Evolutionary conservation across 805 yeast genomes (phyloP).

Genomic region (Saccharomycopsis fibuligera): DNA sequence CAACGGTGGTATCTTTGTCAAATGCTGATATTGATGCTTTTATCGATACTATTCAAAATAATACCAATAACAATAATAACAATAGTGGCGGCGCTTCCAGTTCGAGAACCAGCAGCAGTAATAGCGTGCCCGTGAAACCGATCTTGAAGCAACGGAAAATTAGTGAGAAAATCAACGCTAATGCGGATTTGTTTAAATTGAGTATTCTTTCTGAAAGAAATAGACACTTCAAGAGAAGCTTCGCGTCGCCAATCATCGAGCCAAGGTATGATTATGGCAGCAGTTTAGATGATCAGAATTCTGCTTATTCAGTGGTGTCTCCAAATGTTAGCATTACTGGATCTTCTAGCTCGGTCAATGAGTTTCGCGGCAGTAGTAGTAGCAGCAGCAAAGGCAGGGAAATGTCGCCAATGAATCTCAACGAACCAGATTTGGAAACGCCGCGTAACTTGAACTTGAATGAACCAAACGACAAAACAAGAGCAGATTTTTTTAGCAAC

Average conservation of each 20-base stretch:
- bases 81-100: background rate
- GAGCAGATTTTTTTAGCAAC: too few relatives aligned
- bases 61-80: background rate
- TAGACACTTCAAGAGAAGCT: background rate
- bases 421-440: background rate
- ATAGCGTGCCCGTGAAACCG: slow-evolving; percentile 30
- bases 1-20: background rate
- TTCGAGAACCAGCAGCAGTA: background rate
- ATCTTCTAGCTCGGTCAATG: background rate
- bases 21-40: background rate
- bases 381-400: background rate
- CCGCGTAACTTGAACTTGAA: background rate
- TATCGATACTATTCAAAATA: background rate
- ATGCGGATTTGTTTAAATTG: slow-evolving; percentile 29
- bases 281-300: background rate
- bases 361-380: background rate
- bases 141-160: slow-evolving; percentile 41
- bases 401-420: slow-evolving; percentile 10
- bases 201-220: slow-evolving; percentile 9
- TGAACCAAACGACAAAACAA: background rate
- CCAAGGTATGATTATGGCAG: background rate
- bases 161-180: slow-evolving; percentile 40
- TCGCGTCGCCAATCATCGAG: slow-evolving; percentile 4
- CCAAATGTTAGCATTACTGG: too few relatives aligned
- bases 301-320: background rate